Percentiles rank a stretch among this genome's conserved stretches.
Conservation (phyloP, 2,329 filamentous ascomycete species). For the Cordyceps tenuipes region DNA sequence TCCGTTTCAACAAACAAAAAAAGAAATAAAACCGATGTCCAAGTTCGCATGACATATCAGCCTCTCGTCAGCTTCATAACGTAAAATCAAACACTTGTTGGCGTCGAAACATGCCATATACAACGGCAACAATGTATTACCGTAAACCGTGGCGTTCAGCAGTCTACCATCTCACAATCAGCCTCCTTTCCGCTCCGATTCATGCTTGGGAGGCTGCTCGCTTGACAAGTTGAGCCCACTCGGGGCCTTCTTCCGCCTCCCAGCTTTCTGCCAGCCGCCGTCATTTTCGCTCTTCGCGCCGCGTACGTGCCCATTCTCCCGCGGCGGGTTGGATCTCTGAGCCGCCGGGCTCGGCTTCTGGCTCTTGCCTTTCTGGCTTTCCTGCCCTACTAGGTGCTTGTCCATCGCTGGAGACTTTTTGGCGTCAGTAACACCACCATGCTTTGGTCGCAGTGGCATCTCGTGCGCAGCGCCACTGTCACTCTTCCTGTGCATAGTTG, state of each 20-base stretch:
- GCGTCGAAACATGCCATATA: background rate
- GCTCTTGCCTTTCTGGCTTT: slow-evolving; percentile 14
- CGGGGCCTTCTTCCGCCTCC: slow-evolving; percentile 35
- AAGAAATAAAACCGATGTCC: slow-evolving; percentile 11
- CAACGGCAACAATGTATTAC: background rate
- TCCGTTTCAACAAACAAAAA: slow-evolving; percentile 6
- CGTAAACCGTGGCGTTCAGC: background rate
- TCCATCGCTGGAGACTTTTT: slow-evolving; percentile 16
- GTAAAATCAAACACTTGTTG: slow-evolving; percentile 1
- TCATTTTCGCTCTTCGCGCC: slow-evolving; percentile 47
- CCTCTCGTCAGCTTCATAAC: slow-evolving; percentile 2
- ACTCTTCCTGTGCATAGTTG: slow-evolving; percentile 48
- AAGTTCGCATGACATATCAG: slow-evolving; percentile 2
- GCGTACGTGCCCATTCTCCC: slow-evolving; percentile 46
- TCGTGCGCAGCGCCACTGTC: slow-evolving; percentile 25
- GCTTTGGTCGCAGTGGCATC: slow-evolving; percentile 1
- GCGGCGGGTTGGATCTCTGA: slow-evolving; percentile 15
- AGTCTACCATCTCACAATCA: slow-evolving; percentile 25
- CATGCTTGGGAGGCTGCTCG: slow-evolving; percentile 49
- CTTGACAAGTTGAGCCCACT: slow-evolving; percentile 26
- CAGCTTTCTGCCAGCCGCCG: slow-evolving; percentile 51
- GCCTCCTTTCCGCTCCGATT: slow-evolving; percentile 55
- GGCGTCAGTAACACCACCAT: slow-evolving; percentile 13
- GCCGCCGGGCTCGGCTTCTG: slow-evolving; percentile 29
- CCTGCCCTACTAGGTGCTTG: slow-evolving; percentile 17